Conservation (phyloP, 257 asterid species). For the Knoxia roxburghii region DNA sequence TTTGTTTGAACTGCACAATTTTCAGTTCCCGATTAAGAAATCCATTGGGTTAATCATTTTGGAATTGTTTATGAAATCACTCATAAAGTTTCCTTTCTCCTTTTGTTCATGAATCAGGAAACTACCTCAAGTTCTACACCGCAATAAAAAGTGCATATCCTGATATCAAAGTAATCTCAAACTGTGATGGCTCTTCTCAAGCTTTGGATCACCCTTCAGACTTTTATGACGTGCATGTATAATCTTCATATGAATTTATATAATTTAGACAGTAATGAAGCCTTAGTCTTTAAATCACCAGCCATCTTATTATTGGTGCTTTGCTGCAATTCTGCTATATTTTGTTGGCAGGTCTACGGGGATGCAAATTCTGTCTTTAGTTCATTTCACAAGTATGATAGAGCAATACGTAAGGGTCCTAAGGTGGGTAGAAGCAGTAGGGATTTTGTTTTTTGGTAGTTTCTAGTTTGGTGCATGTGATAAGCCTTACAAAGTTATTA, state of each 20-base stretch:
- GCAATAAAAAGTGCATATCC: conserved; percentile 72
- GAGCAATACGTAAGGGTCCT: conserved; percentile 61
- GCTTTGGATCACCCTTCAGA: conserved; percentile 90
- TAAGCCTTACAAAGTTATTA: background rate
- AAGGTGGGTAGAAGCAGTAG: conserved; percentile 43
- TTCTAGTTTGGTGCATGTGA: conserved; percentile 9
- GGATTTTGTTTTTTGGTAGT: background rate
- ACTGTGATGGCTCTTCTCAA: conserved; percentile 72
- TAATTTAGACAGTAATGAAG: background rate
- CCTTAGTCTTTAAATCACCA: background rate
- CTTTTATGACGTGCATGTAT: conserved; percentile 75
- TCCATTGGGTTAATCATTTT: background rate
- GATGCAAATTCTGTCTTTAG: conserved; percentile 53
- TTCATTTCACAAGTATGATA: conserved; percentile 43
- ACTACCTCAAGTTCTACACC: conserved; percentile 67
- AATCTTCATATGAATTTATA: conserved; percentile 11
- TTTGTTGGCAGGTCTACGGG: conserved; percentile 52
- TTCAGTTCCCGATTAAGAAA: background rate
- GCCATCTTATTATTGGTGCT: background rate
- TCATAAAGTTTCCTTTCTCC: background rate
- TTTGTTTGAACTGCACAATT: background rate
- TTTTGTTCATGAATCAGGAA: conserved; percentile 49
- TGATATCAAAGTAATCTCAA: conserved; percentile 72
- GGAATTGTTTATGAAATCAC: too few species aligned
- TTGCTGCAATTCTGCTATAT: conserved; percentile 8